Evolutionary conservation across 148 eudicot genomes (phyloP), one percentile per base, ranked within the genome.

Genomic region (Silene conica): DNA sequence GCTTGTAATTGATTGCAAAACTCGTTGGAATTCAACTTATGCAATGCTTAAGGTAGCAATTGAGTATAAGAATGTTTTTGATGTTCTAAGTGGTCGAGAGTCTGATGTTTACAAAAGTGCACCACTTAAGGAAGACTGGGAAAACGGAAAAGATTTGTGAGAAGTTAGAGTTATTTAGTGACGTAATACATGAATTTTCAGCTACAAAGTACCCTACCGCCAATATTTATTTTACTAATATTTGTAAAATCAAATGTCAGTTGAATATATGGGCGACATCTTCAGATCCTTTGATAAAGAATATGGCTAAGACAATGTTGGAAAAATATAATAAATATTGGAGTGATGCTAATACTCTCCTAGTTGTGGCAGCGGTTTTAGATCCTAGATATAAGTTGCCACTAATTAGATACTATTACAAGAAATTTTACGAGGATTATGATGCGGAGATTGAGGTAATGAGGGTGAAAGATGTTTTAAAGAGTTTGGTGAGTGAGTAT

Each of bases 71-170:
- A 46, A 46, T 46, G 52, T 46, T 31, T 31, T 31, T 31, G 34
- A 31, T 31, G 34, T 31, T 31, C 4, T 31, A 31, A 31, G 34
- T 31, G 52, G 52, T 46, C 52, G 52, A 46, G 52, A 46, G 52
- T 46, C 52, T 46, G 13, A n/a, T n/a, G n/a, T n/a, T n/a, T n/a
- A n/a, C n/a, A n/a, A n/a, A n/a, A n/a, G n/a, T n/a, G n/a, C n/a
- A 48, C 75, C 12, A 72, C 41, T 23, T 11, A 34, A 28, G 12
- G 55, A 59, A 19, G 55, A 59, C 19, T 72, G 55, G 55, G 25
- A 41, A 0, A 38, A 66, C 64, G 55, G 31, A 58, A 22, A 72
- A 34, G 38, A 59, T 71, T 56, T 58, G 64, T 57, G 63, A 71
- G 1, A 58, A 34, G 19, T 18, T 56, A 1, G 31, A 34, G 60